phyloP scores from a whole-genome alignment of 1,284 basidiomycete species.

The Farysia itapuensis region DNA sequence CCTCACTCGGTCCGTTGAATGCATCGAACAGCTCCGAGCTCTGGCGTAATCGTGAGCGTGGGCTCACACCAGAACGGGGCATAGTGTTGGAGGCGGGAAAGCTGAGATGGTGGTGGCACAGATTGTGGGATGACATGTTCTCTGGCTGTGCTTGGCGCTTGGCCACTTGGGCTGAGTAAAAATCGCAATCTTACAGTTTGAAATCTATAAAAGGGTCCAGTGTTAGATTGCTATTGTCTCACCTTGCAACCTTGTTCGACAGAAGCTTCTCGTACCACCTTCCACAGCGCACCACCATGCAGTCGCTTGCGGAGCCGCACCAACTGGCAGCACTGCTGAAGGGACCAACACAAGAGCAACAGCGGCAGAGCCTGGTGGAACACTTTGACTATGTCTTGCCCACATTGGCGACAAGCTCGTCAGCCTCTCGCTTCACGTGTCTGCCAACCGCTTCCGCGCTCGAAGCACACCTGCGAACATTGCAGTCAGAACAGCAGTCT shows the following conservation, averaged over 20 bases:
- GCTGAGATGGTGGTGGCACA: too few species aligned
- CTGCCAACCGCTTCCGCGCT: slow-evolving; percentile 21
- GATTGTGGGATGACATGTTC: too few species aligned
- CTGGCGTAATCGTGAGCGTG: slow-evolving; percentile 13
- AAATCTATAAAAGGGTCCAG: too few species aligned
- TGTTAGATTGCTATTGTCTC: too few species aligned
- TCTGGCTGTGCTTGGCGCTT: too few species aligned
- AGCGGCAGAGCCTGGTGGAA: slow-evolving; percentile 16
- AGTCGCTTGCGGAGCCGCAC: too few species aligned
- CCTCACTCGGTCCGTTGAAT: slow-evolving; percentile 18
- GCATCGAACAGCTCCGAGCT: slow-evolving; percentile 29
- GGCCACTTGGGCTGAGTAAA: too few species aligned
- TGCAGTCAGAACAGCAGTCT: slow-evolving; percentile 11
- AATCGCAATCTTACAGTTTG: too few species aligned
- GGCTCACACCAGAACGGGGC: slow-evolving; percentile 14
- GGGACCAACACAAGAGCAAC: slow-evolving; percentile 9
- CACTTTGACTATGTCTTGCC: slow-evolving; percentile 34
- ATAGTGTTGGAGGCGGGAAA: too few species aligned
- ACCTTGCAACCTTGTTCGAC: too few species aligned
- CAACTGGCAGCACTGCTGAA: slow-evolving; percentile 12
- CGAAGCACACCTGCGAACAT: slow-evolving; percentile 15
- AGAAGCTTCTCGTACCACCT: too few species aligned
- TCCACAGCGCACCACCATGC: too few species aligned
- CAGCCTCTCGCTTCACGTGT: slow-evolving; percentile 8
- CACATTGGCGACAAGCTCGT: slow-evolving; percentile 19